These are phyloP conservation scores for Gymnopus androsaceus DNA, from an alignment of 1,284 basidiomycete genomes.

Conservation along the genomic window DNA sequence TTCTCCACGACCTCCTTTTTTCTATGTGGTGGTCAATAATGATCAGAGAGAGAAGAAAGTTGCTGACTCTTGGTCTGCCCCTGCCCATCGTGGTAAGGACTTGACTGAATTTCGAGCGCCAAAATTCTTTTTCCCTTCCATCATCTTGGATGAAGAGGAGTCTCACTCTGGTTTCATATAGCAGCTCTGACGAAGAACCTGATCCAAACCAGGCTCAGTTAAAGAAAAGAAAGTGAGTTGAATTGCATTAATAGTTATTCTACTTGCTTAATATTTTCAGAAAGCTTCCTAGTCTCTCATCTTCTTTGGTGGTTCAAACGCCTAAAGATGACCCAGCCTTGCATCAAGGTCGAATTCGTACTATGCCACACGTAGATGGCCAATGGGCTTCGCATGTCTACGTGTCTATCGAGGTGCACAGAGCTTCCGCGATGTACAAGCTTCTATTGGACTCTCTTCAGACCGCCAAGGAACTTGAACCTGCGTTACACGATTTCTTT, in stretches of 20 bases:
- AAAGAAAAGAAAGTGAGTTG: conserved; percentile 29
- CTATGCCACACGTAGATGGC: conserved; percentile 75
- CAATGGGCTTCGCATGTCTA: conserved; percentile 80
- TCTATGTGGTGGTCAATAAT: neutral
- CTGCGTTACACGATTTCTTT: conserved; percentile 50
- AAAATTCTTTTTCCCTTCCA: neutral
- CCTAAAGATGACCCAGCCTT: conserved; percentile 67
- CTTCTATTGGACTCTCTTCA: conserved; percentile 52
- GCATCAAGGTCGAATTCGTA: conserved; percentile 80
- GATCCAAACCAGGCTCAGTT: conserved; percentile 6
- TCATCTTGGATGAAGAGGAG: conserved; percentile 16
- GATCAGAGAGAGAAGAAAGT: neutral
- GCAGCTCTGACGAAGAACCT: conserved; percentile 35
- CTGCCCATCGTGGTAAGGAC: neutral
- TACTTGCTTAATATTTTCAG: conserved; percentile 31
- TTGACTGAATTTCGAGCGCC: neutral
- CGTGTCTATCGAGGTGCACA: conserved; percentile 54
- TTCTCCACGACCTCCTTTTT: neutral
- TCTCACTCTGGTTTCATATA: conserved; percentile 22
- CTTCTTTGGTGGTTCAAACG: conserved; percentile 43
- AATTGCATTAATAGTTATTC: neutral
- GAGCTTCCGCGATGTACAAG: conserved; percentile 41
- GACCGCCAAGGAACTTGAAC: conserved; percentile 44
- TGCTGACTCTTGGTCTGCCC: conserved; percentile 4
- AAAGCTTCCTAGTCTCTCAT: conserved; percentile 62